Evolutionary conservation across 306 rosid genomes (phyloP), one percentile per base, ranked within the genome.

Genomic region (Castanopsis chinensis): DNA sequence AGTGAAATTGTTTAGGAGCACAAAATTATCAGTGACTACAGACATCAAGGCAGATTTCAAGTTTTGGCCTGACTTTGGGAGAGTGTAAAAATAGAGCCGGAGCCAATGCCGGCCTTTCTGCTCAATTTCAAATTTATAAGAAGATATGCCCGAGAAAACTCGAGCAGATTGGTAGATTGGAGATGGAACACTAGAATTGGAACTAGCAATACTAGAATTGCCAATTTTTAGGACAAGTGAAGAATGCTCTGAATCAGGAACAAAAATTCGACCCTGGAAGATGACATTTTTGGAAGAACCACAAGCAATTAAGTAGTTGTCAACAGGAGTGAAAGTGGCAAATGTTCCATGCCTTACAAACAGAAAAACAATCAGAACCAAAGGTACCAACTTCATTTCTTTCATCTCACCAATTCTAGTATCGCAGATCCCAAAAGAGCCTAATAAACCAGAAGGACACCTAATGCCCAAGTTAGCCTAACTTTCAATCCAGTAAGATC

Each of bases 91-190:
- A 65, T 95, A 92, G 37, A 95, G 86, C 74, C 99, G 86, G 68
- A 92, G 75, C 99, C 97, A 95, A 84, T 95, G 99, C 76, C 94
- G 86, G 56, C 97, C 97, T 56, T 72, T 32, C 77, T 74, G 72
- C 83, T 55, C 63, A 63, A 95, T 90, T 52, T 79, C 76, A 72
- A 95, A 95, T 69, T 81, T 84, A 82, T 92, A 95, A 19, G 95
- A 87, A 75, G 92, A 87, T 60, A 80, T 72, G 71, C 82, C 83
- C 3, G 83, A 77, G 85, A 94, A 91, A 78, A 92, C 77, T 68
- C 97, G 88, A 82, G 95, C 95, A 71, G 93, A 89, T 85, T 90
- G 89, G 82, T 87, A 90, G 15, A 94, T 73, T 73, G 97, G 95
- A 64, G 81, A 85, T 49, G 92, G 94, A 73, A 43, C 92, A 83